Conservation (phyloP, 2,329 filamentous ascomycete genomes). For the Falciphora oryzae region DNA sequence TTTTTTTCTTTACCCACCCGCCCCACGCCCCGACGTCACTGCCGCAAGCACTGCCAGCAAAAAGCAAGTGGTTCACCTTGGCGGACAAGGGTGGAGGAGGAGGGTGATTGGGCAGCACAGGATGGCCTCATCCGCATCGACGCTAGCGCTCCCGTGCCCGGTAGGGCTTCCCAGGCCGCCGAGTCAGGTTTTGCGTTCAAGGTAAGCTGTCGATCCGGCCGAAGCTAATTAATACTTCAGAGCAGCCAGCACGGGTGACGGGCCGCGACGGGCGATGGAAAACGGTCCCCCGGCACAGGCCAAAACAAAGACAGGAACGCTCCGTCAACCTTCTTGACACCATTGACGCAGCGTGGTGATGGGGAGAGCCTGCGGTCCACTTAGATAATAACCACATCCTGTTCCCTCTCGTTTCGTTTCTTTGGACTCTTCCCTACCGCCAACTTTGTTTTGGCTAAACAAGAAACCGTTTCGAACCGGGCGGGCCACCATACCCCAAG, state of each 20-base stretch:
- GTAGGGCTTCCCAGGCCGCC: too few relatives aligned
- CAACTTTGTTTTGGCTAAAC: too few relatives aligned
- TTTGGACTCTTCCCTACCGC: too few relatives aligned
- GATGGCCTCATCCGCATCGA: neutral
- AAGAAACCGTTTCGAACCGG: neutral
- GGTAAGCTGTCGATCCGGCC: neutral
- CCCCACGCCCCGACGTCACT: neutral
- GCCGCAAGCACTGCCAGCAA: neutral
- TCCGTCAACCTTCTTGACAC: neutral
- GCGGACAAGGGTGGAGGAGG: too few relatives aligned
- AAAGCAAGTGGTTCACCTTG: neutral
- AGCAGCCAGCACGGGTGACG: too few relatives aligned
- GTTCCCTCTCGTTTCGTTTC: too few relatives aligned
- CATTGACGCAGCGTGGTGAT: neutral
- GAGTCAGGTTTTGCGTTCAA: neutral
- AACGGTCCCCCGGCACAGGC: neutral
- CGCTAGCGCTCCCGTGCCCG: too few relatives aligned
- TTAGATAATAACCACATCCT: neutral
- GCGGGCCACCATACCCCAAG: neutral
- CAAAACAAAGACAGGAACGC: neutral
- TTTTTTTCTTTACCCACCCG: too few relatives aligned
- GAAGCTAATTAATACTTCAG: neutral
- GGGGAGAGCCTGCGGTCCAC: neutral
- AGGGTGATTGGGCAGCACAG: too few relatives aligned
- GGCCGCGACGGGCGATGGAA: too few relatives aligned